Conservation (phyloP, 345 rosid species). For the Schrenkiella parvula region DNA sequence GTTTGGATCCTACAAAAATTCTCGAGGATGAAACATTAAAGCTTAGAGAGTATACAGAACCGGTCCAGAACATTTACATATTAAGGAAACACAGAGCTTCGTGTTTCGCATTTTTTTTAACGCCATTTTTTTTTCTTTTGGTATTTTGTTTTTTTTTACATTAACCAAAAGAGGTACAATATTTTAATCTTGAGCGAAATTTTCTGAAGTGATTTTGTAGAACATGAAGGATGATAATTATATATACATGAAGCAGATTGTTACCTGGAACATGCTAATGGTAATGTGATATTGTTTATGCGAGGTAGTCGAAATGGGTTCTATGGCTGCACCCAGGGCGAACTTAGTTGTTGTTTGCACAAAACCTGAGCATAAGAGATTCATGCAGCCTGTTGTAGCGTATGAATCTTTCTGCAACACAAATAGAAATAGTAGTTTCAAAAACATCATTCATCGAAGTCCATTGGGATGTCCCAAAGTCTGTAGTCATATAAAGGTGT, state of each 20-base stretch:
- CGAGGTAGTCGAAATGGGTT: neutral
- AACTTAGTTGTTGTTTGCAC: constrained; percentile 35
- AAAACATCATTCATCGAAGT: neutral
- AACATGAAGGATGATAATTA: neutral
- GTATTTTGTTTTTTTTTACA: no score
- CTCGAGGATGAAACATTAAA: neutral
- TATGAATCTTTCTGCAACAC: constrained; percentile 30
- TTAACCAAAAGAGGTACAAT: neutral
- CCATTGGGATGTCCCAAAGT: neutral
- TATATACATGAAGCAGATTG: no score
- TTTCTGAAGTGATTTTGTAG: neutral
- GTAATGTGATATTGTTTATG: constrained; percentile 25
- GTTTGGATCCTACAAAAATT: constrained; percentile 38
- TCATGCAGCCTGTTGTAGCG: constrained; percentile 38
- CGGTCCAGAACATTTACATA: no score
- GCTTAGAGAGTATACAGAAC: neutral
- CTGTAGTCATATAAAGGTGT: neutral
- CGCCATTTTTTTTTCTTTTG: no score
- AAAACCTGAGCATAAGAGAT: constrained; percentile 45
- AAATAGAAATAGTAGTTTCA: neutral
- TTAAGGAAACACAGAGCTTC: no score
- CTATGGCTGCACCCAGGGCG: constrained; percentile 33
- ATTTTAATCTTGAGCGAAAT: neutral
- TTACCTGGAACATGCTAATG: constrained; percentile 31
- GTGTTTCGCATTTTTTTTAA: no score